Conservation (phyloP, 768 basidiomycete genomes). For the Collybia mongolica region DNA sequence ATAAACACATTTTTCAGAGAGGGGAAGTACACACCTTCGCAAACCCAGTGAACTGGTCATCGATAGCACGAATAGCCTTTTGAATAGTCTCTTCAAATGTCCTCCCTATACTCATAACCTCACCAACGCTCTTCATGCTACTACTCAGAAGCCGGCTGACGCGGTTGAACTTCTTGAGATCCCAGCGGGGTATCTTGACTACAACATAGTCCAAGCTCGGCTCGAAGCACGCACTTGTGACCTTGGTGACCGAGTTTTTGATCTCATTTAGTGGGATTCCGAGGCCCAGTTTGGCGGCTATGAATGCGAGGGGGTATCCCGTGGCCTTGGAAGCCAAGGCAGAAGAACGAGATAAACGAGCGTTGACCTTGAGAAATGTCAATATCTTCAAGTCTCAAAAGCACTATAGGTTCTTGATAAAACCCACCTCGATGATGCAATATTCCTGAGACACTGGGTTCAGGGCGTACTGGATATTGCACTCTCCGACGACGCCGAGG, state of each 20-base stretch:
- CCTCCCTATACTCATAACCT: constrained; percentile 98
- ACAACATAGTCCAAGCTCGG: constrained; percentile 96
- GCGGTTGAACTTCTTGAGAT: constrained; percentile 95
- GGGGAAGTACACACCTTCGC: constrained; percentile 61
- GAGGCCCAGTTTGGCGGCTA: constrained; percentile 96
- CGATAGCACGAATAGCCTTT: constrained; percentile 96
- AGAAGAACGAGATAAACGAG: constrained; percentile 96
- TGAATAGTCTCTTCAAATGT: constrained; percentile 99
- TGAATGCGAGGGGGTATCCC: constrained; percentile 97
- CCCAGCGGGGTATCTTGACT: constrained; percentile 99
- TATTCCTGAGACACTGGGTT: constrained; percentile 95
- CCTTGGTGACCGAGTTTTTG: constrained; percentile 95
- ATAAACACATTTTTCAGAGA: background rate
- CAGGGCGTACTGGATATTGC: constrained; percentile 98
- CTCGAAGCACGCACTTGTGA: constrained; percentile 97
- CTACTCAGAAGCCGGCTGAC: constrained; percentile 90
- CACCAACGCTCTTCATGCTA: constrained; percentile 99
- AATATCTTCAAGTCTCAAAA: background rate
- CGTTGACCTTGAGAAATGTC: constrained; percentile 59
- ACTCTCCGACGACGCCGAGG: constrained; percentile 95
- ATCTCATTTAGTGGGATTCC: constrained; percentile 98
- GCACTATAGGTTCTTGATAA: background rate
- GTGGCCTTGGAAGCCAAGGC: constrained; percentile 98
- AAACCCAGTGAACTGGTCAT: constrained; percentile 93
- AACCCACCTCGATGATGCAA: constrained; percentile 90